phyloP scores from a whole-genome alignment of 2,329 filamentous ascomycete species.

The Tolypocladium inflatum region DNA sequence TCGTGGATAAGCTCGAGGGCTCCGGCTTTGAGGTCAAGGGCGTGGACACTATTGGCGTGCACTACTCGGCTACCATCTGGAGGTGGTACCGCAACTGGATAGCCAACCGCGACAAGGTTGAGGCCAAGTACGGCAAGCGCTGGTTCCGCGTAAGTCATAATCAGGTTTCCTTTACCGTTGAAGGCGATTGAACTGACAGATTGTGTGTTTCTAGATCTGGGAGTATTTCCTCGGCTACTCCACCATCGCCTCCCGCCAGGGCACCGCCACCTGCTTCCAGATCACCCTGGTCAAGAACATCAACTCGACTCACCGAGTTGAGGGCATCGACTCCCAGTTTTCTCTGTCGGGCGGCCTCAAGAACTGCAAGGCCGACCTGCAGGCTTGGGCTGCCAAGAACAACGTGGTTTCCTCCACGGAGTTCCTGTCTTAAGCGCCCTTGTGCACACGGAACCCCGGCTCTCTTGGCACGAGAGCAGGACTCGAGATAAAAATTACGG shows the following conservation, averaged over 20 bases:
- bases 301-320: constrained; percentile 77
- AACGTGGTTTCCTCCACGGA: constrained; percentile 22
- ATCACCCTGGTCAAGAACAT: constrained; percentile 87
- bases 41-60: constrained; percentile 88
- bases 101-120: constrained; percentile 83
- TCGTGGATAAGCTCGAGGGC: constrained; percentile 74
- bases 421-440: constrained; percentile 13
- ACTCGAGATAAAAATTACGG: background rate
- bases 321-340: constrained; percentile 64
- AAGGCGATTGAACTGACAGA: background rate
- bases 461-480: background rate
- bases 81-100: constrained; percentile 99
- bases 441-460: background rate
- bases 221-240: constrained; percentile 85
- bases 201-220: constrained; percentile 56
- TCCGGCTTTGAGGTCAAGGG: constrained; percentile 68
- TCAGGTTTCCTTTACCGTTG: background rate
- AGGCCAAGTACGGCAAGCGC: constrained; percentile 86
- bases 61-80: constrained; percentile 96
- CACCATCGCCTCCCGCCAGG: constrained; percentile 78
- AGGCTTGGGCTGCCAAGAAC: constrained; percentile 26
- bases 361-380: constrained; percentile 22
- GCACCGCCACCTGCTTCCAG: constrained; percentile 80
- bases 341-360: constrained; percentile 54
- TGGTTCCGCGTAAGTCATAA: constrained; percentile 78